A percentile compares a stretch with the other conserved stretches of the same genome.
phyloP scores from a whole-genome alignment of 129 eudicot species.

The Pseudognaphalium luteoalbum region DNA sequence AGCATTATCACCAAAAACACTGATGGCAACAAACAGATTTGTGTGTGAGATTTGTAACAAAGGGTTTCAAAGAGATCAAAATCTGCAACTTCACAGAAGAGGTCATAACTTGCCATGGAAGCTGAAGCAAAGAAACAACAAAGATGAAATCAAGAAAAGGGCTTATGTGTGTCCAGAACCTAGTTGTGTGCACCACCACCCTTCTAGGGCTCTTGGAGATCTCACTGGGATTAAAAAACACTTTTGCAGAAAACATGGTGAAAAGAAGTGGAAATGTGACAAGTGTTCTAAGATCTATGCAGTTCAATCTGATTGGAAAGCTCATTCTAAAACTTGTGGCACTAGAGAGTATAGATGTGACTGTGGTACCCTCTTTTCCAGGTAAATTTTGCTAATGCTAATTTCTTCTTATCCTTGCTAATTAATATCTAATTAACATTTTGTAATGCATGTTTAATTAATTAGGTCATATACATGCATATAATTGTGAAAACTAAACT shows the following conservation, averaged over 20 bases:
- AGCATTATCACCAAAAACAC: slow-evolving; percentile 78
- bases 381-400: slow-evolving; percentile 36
- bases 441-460: slow-evolving; percentile 1
- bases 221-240: slow-evolving; percentile 94
- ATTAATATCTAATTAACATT: background rate
- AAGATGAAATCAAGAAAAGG: slow-evolving; percentile 54
- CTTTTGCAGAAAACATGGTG: slow-evolving; percentile 88
- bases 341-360: slow-evolving; percentile 94
- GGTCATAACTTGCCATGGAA: slow-evolving; percentile 97
- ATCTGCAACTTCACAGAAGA: slow-evolving; percentile 85
- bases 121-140: slow-evolving; percentile 70
- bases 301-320: slow-evolving; percentile 98
- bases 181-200: slow-evolving; percentile 78
- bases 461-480: background rate
- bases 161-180: slow-evolving; percentile 91
- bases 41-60: slow-evolving; percentile 96
- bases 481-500: background rate
- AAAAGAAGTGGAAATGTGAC: slow-evolving; percentile 88
- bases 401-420: background rate
- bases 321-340: slow-evolving; percentile 87
- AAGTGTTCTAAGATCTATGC: slow-evolving; percentile 90
- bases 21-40: slow-evolving; percentile 83
- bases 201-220: slow-evolving; percentile 92
- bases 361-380: slow-evolving; percentile 90
- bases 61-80: slow-evolving; percentile 93